phyloP scores from a whole-genome alignment of 176 grass and related monocot genomes.

The Rhipidocladum racemiflorum region DNA sequence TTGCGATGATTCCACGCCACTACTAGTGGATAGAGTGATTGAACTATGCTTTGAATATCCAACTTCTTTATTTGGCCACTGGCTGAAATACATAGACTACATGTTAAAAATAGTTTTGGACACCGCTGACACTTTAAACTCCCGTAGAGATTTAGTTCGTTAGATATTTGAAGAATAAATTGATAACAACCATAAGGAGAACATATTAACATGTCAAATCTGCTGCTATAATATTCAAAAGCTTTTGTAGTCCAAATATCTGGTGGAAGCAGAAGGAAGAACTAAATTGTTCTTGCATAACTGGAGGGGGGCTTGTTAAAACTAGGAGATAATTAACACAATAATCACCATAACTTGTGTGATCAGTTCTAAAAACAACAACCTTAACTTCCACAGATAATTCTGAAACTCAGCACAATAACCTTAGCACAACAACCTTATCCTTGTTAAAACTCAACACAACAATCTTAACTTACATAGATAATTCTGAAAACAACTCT shows the following conservation, averaged over 20 bases:
- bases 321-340: too few relatives aligned
- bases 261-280: constrained; percentile 19
- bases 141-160: constrained; percentile 67
- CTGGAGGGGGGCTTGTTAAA: too few relatives aligned
- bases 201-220: constrained; percentile 88
- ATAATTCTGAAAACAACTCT: too few relatives aligned
- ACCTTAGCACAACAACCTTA: too few relatives aligned
- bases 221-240: constrained; percentile 76
- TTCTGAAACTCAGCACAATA: too few relatives aligned
- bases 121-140: constrained; percentile 49
- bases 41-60: constrained; percentile 83
- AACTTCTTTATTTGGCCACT: constrained; percentile 72
- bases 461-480: too few relatives aligned
- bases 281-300: constrained; percentile 46
- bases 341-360: too few relatives aligned
- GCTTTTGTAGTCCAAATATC: constrained; percentile 50
- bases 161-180: constrained; percentile 98
- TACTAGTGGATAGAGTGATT: too few relatives aligned
- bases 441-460: too few relatives aligned
- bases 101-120: constrained; percentile 64
- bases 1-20: too few relatives aligned
- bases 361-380: too few relatives aligned
- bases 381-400: too few relatives aligned
- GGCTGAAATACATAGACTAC: constrained; percentile 66
- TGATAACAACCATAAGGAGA: constrained; percentile 96